A percentile compares a stretch with the other conserved stretches of the same genome.
These are phyloP conservation scores for Chlamydomonas applanata DNA, from an alignment of 139 green algal species.

Conservation along the genomic window DNA sequence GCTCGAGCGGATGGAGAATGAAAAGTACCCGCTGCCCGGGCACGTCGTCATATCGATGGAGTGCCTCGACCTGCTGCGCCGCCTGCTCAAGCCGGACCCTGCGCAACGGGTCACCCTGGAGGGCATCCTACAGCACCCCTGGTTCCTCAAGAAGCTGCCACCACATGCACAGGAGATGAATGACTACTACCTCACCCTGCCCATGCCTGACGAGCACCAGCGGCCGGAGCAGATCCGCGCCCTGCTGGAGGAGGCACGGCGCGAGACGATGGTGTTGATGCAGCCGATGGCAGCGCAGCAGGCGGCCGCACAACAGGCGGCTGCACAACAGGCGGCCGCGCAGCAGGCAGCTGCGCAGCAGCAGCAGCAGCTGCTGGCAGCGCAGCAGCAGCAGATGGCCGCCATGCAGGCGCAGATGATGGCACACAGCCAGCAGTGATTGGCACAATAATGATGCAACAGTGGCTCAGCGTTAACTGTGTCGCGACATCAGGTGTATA, in stretches of 20 bases:
- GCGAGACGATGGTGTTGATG: not conserved
- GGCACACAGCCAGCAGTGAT: too few species aligned
- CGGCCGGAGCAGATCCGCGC: conserved; percentile 33
- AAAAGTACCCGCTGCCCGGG: conserved; percentile 51
- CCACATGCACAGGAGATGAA: conserved; percentile 49
- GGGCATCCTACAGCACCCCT: conserved; percentile 77
- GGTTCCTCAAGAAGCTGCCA: conserved; percentile 74
- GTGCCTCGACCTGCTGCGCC: conserved; percentile 22
- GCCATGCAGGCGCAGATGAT: too few species aligned
- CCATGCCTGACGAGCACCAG: conserved; percentile 39
- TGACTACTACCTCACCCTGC: conserved; percentile 43
- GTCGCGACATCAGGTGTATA: too few species aligned
- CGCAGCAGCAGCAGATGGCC: too few species aligned
- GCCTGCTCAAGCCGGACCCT: conserved; percentile 37
- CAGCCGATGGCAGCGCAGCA: too few species aligned
- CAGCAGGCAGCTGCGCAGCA: too few species aligned
- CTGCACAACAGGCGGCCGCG: too few species aligned
- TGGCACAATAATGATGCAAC: too few species aligned
- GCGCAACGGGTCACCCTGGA: conserved; percentile 52
- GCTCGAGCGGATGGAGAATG: conserved; percentile 79
- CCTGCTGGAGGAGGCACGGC: conserved; percentile 7
- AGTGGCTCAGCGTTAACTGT: too few species aligned
- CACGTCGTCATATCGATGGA: conserved; percentile 42
- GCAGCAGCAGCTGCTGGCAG: too few species aligned
- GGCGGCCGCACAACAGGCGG: too few species aligned